Evolutionary conservation across 2,329 filamentous ascomycete genomes (phyloP).

Genomic region (Daldinia sp.): DNA sequence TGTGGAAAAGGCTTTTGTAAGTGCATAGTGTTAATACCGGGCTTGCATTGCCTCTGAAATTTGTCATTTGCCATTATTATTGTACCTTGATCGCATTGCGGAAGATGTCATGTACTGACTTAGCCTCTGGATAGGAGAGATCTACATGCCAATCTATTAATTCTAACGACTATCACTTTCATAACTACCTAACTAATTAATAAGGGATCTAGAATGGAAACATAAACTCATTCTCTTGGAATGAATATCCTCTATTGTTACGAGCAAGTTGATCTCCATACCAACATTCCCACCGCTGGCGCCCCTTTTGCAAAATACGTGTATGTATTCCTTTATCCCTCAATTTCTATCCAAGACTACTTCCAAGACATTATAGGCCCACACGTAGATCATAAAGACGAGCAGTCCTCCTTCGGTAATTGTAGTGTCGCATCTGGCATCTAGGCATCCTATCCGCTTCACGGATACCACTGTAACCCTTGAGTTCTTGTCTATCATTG

Average conservation of each 20-base stretch:
- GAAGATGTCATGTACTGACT: background rate
- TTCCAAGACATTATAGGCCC: background rate
- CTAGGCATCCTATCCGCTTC: background rate
- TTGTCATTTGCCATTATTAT: background rate
- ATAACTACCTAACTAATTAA: background rate
- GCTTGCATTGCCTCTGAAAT: too few species aligned
- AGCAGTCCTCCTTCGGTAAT: background rate
- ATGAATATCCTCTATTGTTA: background rate
- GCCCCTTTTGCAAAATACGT: background rate
- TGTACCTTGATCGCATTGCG: background rate
- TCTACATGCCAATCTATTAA: background rate
- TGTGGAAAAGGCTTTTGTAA: background rate
- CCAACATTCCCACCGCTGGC: too few species aligned
- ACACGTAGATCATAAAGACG: background rate
- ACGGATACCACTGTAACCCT: background rate
- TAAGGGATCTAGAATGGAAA: background rate
- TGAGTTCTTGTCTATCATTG: background rate
- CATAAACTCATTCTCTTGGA: background rate
- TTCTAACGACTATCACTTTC: background rate
- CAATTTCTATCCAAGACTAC: background rate
- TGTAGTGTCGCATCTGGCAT: slow-evolving; percentile 1
- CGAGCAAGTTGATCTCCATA: background rate
- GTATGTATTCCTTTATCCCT: background rate
- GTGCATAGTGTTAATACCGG: background rate
- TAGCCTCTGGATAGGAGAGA: background rate